Conservation (phyloP, 345 rosid species). For the Ceriops zippeliana region DNA sequence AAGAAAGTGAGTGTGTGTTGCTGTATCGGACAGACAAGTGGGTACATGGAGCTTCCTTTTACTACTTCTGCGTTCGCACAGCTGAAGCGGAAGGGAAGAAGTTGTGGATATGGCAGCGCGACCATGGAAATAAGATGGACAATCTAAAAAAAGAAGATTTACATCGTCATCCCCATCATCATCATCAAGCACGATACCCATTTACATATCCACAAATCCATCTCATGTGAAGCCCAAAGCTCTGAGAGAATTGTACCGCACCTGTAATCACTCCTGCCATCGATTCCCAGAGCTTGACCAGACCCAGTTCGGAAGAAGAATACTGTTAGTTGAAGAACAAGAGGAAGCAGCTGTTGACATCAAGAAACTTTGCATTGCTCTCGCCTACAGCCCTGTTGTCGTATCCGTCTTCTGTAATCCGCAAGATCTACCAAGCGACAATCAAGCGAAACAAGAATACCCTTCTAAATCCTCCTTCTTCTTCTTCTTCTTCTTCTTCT, state of each 20-base stretch:
- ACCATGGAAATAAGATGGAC: conserved; percentile 58
- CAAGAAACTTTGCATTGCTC: conserved; percentile 61
- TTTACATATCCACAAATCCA: conserved; percentile 59
- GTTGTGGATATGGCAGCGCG: neutral
- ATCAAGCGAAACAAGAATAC: conserved; percentile 13
- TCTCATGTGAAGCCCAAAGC: conserved; percentile 43
- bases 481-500: no score
- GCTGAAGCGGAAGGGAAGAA: neutral
- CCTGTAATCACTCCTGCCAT: conserved; percentile 63
- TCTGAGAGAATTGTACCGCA: conserved; percentile 44
- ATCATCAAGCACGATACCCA: conserved; percentile 29
- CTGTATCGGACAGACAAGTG: no score
- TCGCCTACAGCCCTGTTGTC: conserved; percentile 52
- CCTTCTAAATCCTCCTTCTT: neutral
- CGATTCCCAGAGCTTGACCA: conserved; percentile 43
- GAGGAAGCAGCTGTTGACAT: conserved; percentile 35
- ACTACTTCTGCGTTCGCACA: no score
- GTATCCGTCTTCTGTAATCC: conserved; percentile 73
- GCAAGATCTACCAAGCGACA: conserved; percentile 15
- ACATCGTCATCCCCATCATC: conserved; percentile 17
- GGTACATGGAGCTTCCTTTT: no score
- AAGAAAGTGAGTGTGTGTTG: no score
- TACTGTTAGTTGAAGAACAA: conserved; percentile 5
- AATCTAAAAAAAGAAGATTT: conserved; percentile 26
- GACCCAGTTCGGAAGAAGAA: no score